Percentiles rank a stretch among this genome's conserved stretches.
Evolutionary conservation across 2,329 filamentous ascomycete genomes (phyloP).

Genomic region (Neofusicoccum sp.): DNA sequence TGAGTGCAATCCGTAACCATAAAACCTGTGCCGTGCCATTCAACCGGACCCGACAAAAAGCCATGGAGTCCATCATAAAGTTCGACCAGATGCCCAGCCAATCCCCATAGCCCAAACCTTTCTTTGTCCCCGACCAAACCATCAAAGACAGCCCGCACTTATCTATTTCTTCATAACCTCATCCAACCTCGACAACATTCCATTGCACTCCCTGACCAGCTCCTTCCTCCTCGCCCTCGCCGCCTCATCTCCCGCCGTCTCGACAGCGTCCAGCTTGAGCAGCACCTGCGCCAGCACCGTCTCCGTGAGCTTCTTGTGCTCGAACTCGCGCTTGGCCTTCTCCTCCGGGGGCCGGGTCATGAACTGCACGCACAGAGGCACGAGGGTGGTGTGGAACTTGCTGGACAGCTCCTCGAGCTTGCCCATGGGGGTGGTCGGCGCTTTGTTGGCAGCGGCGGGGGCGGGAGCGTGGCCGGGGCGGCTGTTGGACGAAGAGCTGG

Average conservation of each 20-base stretch:
- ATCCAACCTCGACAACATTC: slow-evolving; percentile 64
- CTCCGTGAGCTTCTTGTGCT: slow-evolving; percentile 73
- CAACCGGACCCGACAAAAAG: neutral
- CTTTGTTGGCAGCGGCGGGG: slow-evolving; percentile 37
- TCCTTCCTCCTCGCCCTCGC: slow-evolving; percentile 67
- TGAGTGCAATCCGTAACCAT: neutral
- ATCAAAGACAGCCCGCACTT: neutral
- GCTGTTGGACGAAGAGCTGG: slow-evolving; percentile 39
- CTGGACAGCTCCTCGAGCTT: slow-evolving; percentile 66
- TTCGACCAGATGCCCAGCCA: neutral
- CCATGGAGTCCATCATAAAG: neutral
- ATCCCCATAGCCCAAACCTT: neutral
- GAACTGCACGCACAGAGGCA: slow-evolving; percentile 65
- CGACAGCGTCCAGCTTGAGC: slow-evolving; percentile 73
- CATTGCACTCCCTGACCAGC: slow-evolving; percentile 70
- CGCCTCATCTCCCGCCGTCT: slow-evolving; percentile 66
- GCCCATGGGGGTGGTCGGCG: slow-evolving; percentile 48
- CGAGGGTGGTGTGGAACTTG: slow-evolving; percentile 62
- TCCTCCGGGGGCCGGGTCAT: slow-evolving; percentile 63
- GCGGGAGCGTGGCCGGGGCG: slow-evolving; percentile 35
- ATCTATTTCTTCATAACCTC: slow-evolving; percentile 26
- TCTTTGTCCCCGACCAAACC: neutral
- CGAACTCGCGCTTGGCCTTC: slow-evolving; percentile 65
- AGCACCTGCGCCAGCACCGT: slow-evolving; percentile 73
- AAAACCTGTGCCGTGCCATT: neutral